Base-by-base conservation (phyloP, 805 yeast species). In the Kodamaea sagamina region DNA sequence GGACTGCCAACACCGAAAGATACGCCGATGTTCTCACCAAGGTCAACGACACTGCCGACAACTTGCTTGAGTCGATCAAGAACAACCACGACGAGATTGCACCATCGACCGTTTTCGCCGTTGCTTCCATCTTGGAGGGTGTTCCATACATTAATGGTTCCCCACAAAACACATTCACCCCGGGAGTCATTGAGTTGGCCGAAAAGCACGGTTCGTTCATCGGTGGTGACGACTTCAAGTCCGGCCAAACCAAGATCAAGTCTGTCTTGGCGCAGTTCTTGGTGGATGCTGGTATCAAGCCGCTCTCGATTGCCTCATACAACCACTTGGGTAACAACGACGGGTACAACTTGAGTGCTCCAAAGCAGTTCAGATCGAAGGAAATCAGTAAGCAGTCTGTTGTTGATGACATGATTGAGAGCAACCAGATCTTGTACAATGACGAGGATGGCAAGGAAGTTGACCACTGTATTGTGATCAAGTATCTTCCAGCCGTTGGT, bases 1-100 rank as follows among this genome's bases (percentile, higher is more conserved):
- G 98, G 98, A 89, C 97, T 35, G 98, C 98, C 44, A 92, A 90
- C 72, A 90, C 98, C 43, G 98, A 90, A 72, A 82, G 97, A 63
- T 89, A 85, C 63, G 80, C 95, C 34, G 90, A 86, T 31, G 60
- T 92, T 32, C 67, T 82, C 34, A 71, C 74, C 4, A 93, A 95
- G 47, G 88, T 92, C 51, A 89, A 90, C 61, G 97, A 90, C 65
- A 86, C 92, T 19, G 82, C 89, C 41, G 95, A 86, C 29, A 86
- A 86, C 67, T 71, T 90, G 60, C 53, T 90, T 52, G 67, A 74
- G 39, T 62, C 96, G 13, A 81, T 90, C 65, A 89, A 88, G 68
- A 63, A 63, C 27, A 88, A 86, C 55, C 96, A 90, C 61, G 75
- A 68, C 29, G 97, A 90, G 70, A 79, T 90, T 50, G 78, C 96